Evolutionary conservation across 2,329 filamentous ascomycete species (phyloP).

Genomic region (Ophiostoma sp.): DNA sequence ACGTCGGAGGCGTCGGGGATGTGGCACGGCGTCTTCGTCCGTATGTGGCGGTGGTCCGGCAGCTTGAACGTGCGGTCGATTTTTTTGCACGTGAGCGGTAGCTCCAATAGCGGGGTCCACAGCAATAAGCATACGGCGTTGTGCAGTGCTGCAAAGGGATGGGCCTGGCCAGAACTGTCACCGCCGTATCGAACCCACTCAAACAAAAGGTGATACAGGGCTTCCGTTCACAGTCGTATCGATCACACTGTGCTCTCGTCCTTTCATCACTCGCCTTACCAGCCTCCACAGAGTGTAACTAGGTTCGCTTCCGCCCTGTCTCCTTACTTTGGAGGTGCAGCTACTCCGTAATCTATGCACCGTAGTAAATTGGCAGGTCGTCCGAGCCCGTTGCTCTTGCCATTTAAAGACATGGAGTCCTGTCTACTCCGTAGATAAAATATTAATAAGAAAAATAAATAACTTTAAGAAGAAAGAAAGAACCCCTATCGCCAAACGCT

Average conservation of each 20-base stretch:
- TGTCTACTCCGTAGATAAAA: not conserved
- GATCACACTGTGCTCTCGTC: not conserved
- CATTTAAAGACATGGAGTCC: constrained; percentile 1
- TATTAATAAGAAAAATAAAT: too few species aligned
- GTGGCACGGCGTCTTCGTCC: constrained; percentile 6
- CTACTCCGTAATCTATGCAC: too few species aligned
- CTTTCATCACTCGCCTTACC: not conserved
- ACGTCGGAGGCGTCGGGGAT: not conserved
- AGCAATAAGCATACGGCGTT: too few species aligned
- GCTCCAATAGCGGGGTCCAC: not conserved
- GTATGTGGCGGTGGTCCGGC: constrained; percentile 5
- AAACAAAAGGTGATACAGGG: not conserved
- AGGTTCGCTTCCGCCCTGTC: too few species aligned
- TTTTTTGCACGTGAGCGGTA: constrained; percentile 21
- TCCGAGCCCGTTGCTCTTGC: constrained; percentile 8
- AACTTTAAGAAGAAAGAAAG: not conserved
- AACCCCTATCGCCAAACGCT: constrained; percentile 8
- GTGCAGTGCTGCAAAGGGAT: too few species aligned
- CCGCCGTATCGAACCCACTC: not conserved
- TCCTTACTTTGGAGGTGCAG: not conserved
- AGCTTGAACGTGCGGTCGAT: constrained; percentile 14
- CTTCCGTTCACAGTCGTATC: not conserved
- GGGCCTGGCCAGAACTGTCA: too few species aligned
- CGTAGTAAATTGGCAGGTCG: not conserved
- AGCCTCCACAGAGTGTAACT: too few species aligned